These are phyloP conservation scores for Typha latifolia DNA, from an alignment of 176 grass and related monocot genomes.

Conservation along the genomic window DNA sequence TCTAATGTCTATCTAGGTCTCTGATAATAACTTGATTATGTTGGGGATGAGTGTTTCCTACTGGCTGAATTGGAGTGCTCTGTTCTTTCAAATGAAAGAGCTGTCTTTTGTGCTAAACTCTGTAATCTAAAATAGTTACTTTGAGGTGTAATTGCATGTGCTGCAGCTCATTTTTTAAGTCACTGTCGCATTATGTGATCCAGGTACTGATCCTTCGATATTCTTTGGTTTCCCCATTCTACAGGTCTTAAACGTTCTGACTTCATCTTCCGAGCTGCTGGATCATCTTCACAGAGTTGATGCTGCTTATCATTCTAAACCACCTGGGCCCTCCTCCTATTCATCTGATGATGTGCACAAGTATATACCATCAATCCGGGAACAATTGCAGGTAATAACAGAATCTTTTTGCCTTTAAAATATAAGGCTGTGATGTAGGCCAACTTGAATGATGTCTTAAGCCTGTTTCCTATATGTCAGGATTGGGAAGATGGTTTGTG, in stretches of 20 bases:
- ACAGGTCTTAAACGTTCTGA: constrained; percentile 58
- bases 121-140: no score
- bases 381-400: constrained; percentile 52
- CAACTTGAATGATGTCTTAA: constrained; percentile 1
- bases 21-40: no score
- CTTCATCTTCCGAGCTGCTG: constrained; percentile 39
- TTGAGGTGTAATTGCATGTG: no score
- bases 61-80: no score
- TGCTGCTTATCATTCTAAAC: constrained; percentile 37
- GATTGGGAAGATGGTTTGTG: constrained; percentile 81
- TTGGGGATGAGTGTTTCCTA: no score
- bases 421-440: not conserved
- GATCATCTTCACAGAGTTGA: constrained; percentile 58
- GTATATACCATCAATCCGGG: constrained; percentile 50
- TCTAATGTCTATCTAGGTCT: no score
- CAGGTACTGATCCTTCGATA: no score
- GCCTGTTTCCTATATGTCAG: constrained; percentile 21
- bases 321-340: constrained; percentile 25
- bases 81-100: no score
- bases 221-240: not conserved
- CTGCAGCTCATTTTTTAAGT: no score
- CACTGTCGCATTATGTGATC: no score
- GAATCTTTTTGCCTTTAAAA: not conserved
- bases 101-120: no score
- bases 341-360: constrained; percentile 46